Evolutionary conservation across 106 monocot species (phyloP), one percentile per base, ranked within the genome.

Genomic region (Posidonia australis): DNA sequence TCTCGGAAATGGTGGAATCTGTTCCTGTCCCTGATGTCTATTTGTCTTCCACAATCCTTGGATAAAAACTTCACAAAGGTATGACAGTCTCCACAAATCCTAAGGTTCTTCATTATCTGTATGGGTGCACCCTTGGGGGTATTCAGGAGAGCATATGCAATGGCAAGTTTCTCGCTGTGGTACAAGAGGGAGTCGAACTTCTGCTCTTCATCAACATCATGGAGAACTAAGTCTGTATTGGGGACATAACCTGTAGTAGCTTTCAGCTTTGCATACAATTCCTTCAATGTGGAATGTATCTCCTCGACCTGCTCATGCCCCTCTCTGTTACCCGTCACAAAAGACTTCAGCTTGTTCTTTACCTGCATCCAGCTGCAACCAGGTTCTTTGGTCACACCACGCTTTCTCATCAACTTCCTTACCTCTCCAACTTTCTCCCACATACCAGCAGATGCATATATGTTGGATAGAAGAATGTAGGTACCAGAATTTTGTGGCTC

Each of bases 61-160:
- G 81, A 49, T 6, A 76, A 69, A 61, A 85, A 62, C 74, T 85
- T 85, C 0, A 75, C 75, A 76, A 85, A 85, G 12, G 60, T 68
- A 56, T 81, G 85, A 28, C 85, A 85, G 62, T 85, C 81, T 17
- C 85, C 85, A 32, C 81, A 85, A 28, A 79, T 85, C 63, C 85
- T 78, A 6, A 85, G 69, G 45, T 85, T 85, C 73, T 85, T 85
- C 81, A 81, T 76, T 41, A 85, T 73, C 63, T 81, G 58, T 23
- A 85, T 71, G 5, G 81, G 78, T 52, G 76, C 81, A 17, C 72
- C 81, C 61, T 67, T 31, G 4, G 55, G 59, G 11, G 68, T 72
- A 30, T 68, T 78, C 70, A 77, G 70, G 63, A 81, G 17, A 36
- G 69, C 85, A 52, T 78, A 79, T 9, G 76, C 75, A 21, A 85